A percentile compares a stretch with the other conserved stretches of the same genome.
Conservation (phyloP, 108 stramenopile species). For the Stephanodiscus triporus region DNA sequence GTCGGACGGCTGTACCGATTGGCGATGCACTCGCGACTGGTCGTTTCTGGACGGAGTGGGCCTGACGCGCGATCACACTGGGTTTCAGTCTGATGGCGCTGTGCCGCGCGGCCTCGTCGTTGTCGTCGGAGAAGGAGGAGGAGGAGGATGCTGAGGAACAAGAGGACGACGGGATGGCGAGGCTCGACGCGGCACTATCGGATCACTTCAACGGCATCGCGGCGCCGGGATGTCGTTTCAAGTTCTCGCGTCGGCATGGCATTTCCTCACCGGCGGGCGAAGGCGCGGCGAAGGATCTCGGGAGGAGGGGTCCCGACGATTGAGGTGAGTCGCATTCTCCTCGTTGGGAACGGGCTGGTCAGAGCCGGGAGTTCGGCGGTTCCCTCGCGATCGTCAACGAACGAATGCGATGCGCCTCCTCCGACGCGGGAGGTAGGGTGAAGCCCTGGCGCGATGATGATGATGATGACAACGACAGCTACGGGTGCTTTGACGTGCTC, state of each 20-base stretch:
- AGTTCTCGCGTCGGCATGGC: slow-evolving; percentile 20
- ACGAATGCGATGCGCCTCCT: slow-evolving; percentile 2
- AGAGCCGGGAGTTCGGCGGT: slow-evolving; percentile 26
- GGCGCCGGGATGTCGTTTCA: slow-evolving; percentile 15
- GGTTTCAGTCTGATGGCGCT: slow-evolving; percentile 25
- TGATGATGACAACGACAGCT: neutral
- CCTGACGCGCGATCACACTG: slow-evolving; percentile 12
- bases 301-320: slow-evolving; percentile 9
- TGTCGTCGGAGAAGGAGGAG: neutral
- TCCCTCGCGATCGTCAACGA: slow-evolving; percentile 20
- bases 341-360: slow-evolving; percentile 25
- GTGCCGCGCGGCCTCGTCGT: slow-evolving; percentile 18
- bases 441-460: neutral
- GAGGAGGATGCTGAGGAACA: neutral
- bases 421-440: too few relatives aligned
- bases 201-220: slow-evolving; percentile 25
- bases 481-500: slow-evolving; percentile 12
- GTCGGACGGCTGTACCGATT: slow-evolving; percentile 22
- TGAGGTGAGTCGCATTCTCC: slow-evolving; percentile 23
- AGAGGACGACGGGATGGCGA: slow-evolving; percentile 4
- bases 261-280: too few relatives aligned
- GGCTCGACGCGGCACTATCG: slow-evolving; percentile 24
- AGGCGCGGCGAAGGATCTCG: too few relatives aligned
- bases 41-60: slow-evolving; percentile 12
- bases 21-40: slow-evolving; percentile 7